Evolutionary conservation across 225 moss, liverwort and hornwort species (phyloP).

Genomic region (Sphagnum contortum): DNA sequence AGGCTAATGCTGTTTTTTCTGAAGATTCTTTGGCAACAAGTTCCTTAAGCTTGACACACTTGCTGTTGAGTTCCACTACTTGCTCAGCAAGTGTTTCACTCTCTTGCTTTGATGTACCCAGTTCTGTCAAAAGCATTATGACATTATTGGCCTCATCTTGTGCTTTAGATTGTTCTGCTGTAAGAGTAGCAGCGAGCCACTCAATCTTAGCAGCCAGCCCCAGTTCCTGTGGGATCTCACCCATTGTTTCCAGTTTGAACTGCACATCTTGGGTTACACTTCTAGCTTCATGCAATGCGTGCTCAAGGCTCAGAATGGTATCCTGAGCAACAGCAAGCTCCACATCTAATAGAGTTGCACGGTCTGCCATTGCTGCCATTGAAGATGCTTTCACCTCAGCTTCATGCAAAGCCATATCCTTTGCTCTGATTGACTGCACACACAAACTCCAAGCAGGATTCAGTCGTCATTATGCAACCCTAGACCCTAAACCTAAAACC

Average conservation of each 20-base stretch:
- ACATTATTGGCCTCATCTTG: constrained; percentile 5
- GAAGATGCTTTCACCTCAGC: constrained; percentile 15
- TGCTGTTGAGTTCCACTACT: constrained; percentile 11
- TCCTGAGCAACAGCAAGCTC: constrained; percentile 16
- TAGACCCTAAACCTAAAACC: too few species aligned
- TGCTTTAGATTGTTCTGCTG: constrained; percentile 20
- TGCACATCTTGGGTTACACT: constrained; percentile 14
- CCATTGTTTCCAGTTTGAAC: constrained; percentile 21
- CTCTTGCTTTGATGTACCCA: constrained; percentile 19
- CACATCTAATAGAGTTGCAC: constrained; percentile 17
- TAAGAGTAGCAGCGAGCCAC: constrained; percentile 19
- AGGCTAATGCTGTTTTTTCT: constrained; percentile 19
- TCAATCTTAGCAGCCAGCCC: constrained; percentile 16
- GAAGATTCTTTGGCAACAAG: constrained; percentile 12
- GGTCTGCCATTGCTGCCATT: constrained; percentile 16
- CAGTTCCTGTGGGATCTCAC: constrained; percentile 7
- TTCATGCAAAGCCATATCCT: constrained; percentile 29
- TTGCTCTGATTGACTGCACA: constrained; percentile 24
- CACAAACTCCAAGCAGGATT: not conserved
- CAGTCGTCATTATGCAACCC: too few species aligned
- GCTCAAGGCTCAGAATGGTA: constrained; percentile 11
- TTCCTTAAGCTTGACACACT: constrained; percentile 15
- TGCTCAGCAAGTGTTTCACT: constrained; percentile 20
- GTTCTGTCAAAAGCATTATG: constrained; percentile 12
- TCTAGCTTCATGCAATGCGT: constrained; percentile 21